These are phyloP conservation scores for Gaertneriomyces semiglobifer DNA, from an alignment of 192 early-diverging fungal species.

Conservation along the genomic window DNA sequence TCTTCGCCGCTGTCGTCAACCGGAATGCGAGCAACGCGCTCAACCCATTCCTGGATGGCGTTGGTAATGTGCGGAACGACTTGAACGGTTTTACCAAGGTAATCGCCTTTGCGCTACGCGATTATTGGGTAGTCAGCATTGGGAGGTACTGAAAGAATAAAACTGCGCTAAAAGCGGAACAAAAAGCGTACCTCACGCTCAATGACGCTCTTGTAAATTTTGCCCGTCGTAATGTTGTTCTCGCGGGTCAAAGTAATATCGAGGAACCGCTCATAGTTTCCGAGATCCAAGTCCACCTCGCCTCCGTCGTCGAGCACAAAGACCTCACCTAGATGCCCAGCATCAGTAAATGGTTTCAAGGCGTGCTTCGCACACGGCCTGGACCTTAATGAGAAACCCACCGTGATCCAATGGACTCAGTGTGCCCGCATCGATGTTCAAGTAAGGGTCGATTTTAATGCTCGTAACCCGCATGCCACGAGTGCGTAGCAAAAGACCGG, in stretches of 20 bases:
- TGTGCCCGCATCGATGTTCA: conserved; percentile 98
- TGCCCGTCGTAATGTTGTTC: conserved; percentile 99
- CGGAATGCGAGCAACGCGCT: conserved; percentile 86
- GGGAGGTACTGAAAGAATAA: background rate
- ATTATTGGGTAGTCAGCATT: conserved; percentile 9
- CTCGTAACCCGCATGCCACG: conserved; percentile 89
- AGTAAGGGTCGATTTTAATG: conserved; percentile 99
- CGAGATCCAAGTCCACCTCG: conserved; percentile 97
- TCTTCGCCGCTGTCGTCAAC: conserved; percentile 75
- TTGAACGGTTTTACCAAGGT: conserved; percentile 98
- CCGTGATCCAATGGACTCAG: conserved; percentile 97
- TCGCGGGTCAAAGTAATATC: conserved; percentile 87
- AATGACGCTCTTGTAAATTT: conserved; percentile 95
- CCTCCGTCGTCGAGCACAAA: conserved; percentile 98
- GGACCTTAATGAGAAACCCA: conserved; percentile 27
- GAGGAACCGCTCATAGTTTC: conserved; percentile 98
- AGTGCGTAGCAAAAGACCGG: conserved; percentile 90
- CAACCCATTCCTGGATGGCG: conserved; percentile 97
- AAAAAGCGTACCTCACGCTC: conserved; percentile 65
- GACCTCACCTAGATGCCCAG: conserved; percentile 72
- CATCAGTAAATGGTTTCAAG: background rate
- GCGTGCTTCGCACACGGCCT: no score
- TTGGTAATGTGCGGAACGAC: conserved; percentile 98
- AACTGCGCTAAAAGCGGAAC: background rate
- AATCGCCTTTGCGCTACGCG: conserved; percentile 82